phyloP scores from a whole-genome alignment of 352 stramenopile genomes.

The Pythium periplocum region DNA sequence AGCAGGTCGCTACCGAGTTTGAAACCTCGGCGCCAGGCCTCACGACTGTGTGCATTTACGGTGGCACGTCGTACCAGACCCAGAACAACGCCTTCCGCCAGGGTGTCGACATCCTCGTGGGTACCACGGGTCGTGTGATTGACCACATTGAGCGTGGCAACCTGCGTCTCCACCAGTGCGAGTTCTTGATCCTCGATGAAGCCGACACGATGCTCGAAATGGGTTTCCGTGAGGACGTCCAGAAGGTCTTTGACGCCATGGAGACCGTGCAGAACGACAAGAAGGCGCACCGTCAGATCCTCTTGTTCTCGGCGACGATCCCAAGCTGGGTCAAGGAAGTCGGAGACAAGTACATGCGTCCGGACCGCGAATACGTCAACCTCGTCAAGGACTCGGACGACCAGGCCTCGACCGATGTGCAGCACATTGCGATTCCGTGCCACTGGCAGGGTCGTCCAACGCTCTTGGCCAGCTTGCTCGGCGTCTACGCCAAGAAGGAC shows the following conservation, averaged over 20 bases:
- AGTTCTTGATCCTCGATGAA: conserved; percentile 93
- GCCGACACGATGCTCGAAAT: conserved; percentile 96
- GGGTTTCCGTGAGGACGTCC: conserved; percentile 93
- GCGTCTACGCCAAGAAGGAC: conserved; percentile 85
- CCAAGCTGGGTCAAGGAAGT: conserved; percentile 91
- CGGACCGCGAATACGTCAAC: conserved; percentile 87
- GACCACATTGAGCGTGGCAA: conserved; percentile 92
- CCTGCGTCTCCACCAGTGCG: conserved; percentile 80
- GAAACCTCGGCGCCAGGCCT: conserved; percentile 74
- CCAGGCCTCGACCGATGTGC: conserved; percentile 88
- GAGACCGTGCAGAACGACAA: conserved; percentile 58
- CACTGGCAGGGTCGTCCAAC: conserved; percentile 86
- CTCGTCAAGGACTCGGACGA: conserved; percentile 88
- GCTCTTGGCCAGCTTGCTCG: conserved; percentile 66
- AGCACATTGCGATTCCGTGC: conserved; percentile 92
- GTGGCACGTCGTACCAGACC: conserved; percentile 84
- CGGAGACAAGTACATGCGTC: conserved; percentile 87
- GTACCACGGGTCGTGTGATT: conserved; percentile 90
- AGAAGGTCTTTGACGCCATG: conserved; percentile 90
- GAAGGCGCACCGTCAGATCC: conserved; percentile 63
- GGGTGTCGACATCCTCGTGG: conserved; percentile 91
- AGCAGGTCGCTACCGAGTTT: conserved; percentile 94
- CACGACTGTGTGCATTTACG: conserved; percentile 89
- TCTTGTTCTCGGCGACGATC: conserved; percentile 94
- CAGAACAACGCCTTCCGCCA: conserved; percentile 87